Evolutionary conservation across 2,329 filamentous ascomycete genomes (phyloP).

Genomic region (Botrytis medusae): DNA sequence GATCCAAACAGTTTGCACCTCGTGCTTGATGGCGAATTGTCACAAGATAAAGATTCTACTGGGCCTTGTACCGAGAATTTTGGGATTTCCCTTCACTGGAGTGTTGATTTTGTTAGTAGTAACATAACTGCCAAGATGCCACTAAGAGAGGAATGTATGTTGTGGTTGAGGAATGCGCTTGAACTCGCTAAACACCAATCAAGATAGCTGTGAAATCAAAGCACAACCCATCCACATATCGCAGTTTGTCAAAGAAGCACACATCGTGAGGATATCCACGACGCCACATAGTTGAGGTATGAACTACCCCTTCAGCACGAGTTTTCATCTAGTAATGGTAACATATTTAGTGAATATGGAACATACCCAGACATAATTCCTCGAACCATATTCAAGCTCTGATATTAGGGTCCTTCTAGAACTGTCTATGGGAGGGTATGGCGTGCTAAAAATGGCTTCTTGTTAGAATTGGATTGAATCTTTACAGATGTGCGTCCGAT

Average conservation of each 20-base stretch:
- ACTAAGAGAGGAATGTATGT: constrained; percentile 4
- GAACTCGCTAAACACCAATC: constrained; percentile 8
- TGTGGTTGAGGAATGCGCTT: constrained; percentile 3
- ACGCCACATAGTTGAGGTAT: neutral
- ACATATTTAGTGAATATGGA: neutral
- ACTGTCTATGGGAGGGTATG: neutral
- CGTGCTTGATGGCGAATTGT: constrained; percentile 2
- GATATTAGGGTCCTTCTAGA: neutral
- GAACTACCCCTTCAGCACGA: neutral
- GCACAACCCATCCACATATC: constrained; percentile 8
- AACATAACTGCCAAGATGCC: constrained; percentile 9
- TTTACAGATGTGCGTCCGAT: neutral
- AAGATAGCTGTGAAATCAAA: constrained; percentile 3
- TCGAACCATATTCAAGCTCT: neutral
- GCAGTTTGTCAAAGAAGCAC: neutral
- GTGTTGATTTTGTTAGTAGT: neutral
- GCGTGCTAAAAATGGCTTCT: neutral
- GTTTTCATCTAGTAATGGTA: neutral
- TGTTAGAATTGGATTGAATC: neutral
- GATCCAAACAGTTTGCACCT: neutral
- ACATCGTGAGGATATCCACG: neutral
- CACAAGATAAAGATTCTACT: neutral
- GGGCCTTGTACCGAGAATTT: neutral
- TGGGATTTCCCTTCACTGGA: neutral
- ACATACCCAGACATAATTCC: neutral